Base-by-base conservation (phyloP, 202 grass and related monocot genomes). In the Elaeis oleifera region DNA sequence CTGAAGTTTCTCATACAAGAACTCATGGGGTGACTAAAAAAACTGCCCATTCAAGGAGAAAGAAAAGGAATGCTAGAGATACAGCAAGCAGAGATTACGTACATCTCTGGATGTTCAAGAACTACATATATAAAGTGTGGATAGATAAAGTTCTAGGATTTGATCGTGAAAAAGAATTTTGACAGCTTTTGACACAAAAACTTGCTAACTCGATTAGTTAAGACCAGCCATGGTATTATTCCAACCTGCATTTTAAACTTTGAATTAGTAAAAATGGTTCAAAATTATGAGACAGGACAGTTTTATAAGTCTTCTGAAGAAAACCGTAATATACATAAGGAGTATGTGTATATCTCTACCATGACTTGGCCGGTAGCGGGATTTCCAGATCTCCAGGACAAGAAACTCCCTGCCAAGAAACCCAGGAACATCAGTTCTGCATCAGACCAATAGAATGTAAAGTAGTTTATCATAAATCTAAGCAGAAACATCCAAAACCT, bases 201-300 rank as follows among this genome's bases (percentile, higher is more conserved):
- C 60, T 92, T 99, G 82, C 85, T 84, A 29, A 92, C 82, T 3
- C 63, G 82, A 52, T 75, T 80, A 26, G 82, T 82, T 19, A 99
- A 71, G 89, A 89, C 74, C 58, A 99, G 82, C 88, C 88, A 99
- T 5, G 94, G 94, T 16, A 89, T 13, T 55, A 99, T 92, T 70
- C 94, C 94, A 67, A 92, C 88, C 94, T 99, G 67, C 50, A 88
- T 6, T 49, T 23, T 19, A 4, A 58, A 32, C 4, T 64, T 74
- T 21, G 17, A 51, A 44, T 44, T 64, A 31, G 28, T 16, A 25
- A 51, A 26, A 26, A 31, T 55, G 20, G 50, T 58, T 16, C 58
- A 26, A n/a, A n/a, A 50, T 15, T 53, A 36, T 28, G 4, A 56
- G 1, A 66, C 5, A 28, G 7, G 11, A 0, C 17, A 36, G 15